Evolutionary conservation across 768 basidiomycete genomes (phyloP).

Genomic region (Pholiota molesta): DNA sequence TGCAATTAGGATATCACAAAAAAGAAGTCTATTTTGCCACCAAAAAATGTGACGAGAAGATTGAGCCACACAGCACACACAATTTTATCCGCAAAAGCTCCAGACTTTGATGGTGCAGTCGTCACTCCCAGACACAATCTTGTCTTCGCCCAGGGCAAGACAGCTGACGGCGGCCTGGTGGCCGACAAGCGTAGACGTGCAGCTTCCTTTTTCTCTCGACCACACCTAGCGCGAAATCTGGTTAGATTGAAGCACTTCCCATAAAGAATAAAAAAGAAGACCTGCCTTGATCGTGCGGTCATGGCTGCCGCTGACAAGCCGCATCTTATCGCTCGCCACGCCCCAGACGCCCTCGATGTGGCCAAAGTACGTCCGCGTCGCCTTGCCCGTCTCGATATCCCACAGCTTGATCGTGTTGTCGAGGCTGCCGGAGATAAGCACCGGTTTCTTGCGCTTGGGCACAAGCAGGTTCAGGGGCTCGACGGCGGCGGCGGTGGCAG

Average conservation of each 20-base stretch:
- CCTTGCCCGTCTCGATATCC: slow-evolving; percentile 88
- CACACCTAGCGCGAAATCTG: slow-evolving; percentile 70
- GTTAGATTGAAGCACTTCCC: slow-evolving; percentile 7
- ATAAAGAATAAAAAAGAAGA: slow-evolving; percentile 14
- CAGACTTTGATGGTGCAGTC: slow-evolving; percentile 88
- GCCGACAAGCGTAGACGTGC: slow-evolving; percentile 88
- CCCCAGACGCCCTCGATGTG: slow-evolving; percentile 99
- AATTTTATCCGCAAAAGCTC: slow-evolving; percentile 56
- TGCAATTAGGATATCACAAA: neutral
- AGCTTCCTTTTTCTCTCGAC: slow-evolving; percentile 88
- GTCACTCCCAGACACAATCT: slow-evolving; percentile 95
- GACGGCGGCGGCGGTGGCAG: neutral
- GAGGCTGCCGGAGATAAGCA: slow-evolving; percentile 87
- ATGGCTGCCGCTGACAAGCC: slow-evolving; percentile 92
- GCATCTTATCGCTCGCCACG: slow-evolving; percentile 88
- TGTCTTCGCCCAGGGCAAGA: slow-evolving; percentile 88
- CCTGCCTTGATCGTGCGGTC: slow-evolving; percentile 96
- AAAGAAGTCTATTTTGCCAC: too few species aligned
- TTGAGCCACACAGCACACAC: neutral
- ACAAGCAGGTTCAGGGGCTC: slow-evolving; percentile 15
- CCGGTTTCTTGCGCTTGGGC: slow-evolving; percentile 53
- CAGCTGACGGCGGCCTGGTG: slow-evolving; percentile 95
- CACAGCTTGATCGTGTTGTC: slow-evolving; percentile 97
- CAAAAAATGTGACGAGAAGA: neutral
- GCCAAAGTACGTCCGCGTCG: slow-evolving; percentile 85